Base-by-base conservation (phyloP, 257 asterid genomes). In the Solanum chiquidenum region DNA sequence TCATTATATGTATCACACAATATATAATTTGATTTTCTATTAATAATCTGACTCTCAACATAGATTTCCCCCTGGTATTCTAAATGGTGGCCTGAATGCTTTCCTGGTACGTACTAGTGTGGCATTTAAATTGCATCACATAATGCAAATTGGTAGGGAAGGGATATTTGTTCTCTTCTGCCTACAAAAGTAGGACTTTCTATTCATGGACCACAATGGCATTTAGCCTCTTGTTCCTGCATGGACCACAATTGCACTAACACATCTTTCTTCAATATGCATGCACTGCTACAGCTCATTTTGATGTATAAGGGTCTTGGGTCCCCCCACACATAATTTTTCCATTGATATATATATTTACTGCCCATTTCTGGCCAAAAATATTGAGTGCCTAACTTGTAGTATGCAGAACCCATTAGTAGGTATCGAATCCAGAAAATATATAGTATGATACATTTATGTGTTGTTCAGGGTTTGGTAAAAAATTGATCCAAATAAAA, bases 171-270 rank as follows among this genome's bases (percentile, higher is more conserved):
- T 29, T 31, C 9, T 58, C 29, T 82, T 82, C 20, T 49, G 16
- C 20, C 69, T 71, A 16, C 37, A 82, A 49, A 49, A 34, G 35
- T 82, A 49, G 44, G 86, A 21, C 86, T 82, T 49, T 82, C 69
- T 25, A 46, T 46, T 49, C 86, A 44, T n/a, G 86, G 86, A 82
- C 86, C 86, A 49, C 71, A 82, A 29, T 82, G 86, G 25, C 86
- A 49, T 40, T 82, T 82, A 49, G 38, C 66, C 44, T 13, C 35
- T 49, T 34, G 7, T 82, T 58, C 86, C 12, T 82, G 69, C 86
- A 82, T 82, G 86, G 86, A 82, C 86, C 86, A 82, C 71, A 82
- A 82, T 35, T 29, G 71, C 44, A 82, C 86, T 82, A 52, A 49
- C 66, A 18, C 44, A 3, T 82, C 42, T 14, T 49, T 82, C 20